These are phyloP conservation scores for Diplodia corticola DNA, from an alignment of 2,329 filamentous ascomycete species.

Conservation along the genomic window DNA sequence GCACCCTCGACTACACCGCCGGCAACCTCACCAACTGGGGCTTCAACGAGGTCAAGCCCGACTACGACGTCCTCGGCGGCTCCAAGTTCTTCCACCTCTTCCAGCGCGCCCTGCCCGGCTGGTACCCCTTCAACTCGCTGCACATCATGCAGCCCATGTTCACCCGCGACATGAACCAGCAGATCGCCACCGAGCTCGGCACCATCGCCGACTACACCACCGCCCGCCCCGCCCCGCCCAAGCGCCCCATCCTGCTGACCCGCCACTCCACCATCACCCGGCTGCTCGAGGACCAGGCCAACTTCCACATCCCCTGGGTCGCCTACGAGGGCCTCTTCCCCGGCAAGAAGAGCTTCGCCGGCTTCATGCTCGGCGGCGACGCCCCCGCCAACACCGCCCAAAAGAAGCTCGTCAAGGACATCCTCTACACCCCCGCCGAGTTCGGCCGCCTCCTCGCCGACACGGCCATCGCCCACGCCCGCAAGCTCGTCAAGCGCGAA, in stretches of 20 bases:
- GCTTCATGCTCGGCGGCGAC: conserved; percentile 25
- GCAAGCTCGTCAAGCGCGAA: conserved; percentile 3
- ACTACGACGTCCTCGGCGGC: conserved; percentile 37
- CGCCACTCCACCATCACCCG: conserved; percentile 11
- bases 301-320: conserved; percentile 24
- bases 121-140: conserved; percentile 41
- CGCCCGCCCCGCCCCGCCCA: conserved; percentile 2
- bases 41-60: conserved; percentile 46
- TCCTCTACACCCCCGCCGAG: conserved; percentile 20
- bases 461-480: not conserved
- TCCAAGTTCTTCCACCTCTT: conserved; percentile 56
- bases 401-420: conserved; percentile 15
- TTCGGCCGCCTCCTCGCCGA: conserved; percentile 20
- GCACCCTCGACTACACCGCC: conserved; percentile 48
- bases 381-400: conserved; percentile 19
- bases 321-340: conserved; percentile 24
- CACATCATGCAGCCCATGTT: conserved; percentile 26
- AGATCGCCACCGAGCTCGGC: conserved; percentile 22
- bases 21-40: conserved; percentile 43
- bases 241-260: not conserved
- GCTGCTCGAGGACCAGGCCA: conserved; percentile 20
- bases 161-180: conserved; percentile 23
- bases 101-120: conserved; percentile 48
- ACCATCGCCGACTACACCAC: conserved; percentile 18
- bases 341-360: conserved; percentile 23